A percentile compares a stretch with the other conserved stretches of the same genome.
Evolutionary conservation across 108 stramenopile genomes (phyloP).

Genomic region (Aurantiochytrium sp.): DNA sequence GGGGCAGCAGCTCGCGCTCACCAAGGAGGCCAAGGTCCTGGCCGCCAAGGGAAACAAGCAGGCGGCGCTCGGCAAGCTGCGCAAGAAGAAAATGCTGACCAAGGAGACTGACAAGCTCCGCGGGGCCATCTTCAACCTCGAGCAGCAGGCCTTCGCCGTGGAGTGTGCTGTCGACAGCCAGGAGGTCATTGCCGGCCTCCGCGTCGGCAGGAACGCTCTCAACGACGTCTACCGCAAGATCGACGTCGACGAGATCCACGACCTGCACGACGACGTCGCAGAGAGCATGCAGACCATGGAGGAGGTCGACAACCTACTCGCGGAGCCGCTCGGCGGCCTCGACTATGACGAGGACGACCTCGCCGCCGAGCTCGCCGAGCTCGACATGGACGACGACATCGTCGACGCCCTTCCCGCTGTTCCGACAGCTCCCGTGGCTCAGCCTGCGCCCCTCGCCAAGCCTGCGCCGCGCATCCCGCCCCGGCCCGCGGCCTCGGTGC

Average conservation of each 20-base stretch:
- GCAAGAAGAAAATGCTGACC: not conserved
- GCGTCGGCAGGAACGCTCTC: not conserved
- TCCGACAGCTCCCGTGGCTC: not conserved
- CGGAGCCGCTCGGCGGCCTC: not conserved
- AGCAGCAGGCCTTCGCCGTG: not conserved
- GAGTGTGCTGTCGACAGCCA: not conserved
- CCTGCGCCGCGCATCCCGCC: no score
- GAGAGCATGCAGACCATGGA: conserved; percentile 5
- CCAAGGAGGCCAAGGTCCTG: not conserved
- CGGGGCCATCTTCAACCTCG: not conserved
- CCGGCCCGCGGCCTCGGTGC: no score
- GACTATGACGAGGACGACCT: not conserved
- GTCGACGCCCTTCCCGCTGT: not conserved
- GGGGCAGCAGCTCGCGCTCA: not conserved
- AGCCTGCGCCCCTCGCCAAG: no score
- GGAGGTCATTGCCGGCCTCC: not conserved
- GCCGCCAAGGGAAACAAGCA: not conserved
- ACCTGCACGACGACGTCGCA: not conserved
- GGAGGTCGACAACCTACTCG: not conserved
- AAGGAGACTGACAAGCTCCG: not conserved
- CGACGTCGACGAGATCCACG: not conserved
- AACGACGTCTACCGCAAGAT: not conserved
- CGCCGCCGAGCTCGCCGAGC: not conserved
- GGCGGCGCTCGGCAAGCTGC: not conserved
- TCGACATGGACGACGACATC: not conserved